These are phyloP conservation scores for Cordyceps militaris DNA, from an alignment of 2,329 filamentous ascomycete species.

Conservation along the genomic window DNA sequence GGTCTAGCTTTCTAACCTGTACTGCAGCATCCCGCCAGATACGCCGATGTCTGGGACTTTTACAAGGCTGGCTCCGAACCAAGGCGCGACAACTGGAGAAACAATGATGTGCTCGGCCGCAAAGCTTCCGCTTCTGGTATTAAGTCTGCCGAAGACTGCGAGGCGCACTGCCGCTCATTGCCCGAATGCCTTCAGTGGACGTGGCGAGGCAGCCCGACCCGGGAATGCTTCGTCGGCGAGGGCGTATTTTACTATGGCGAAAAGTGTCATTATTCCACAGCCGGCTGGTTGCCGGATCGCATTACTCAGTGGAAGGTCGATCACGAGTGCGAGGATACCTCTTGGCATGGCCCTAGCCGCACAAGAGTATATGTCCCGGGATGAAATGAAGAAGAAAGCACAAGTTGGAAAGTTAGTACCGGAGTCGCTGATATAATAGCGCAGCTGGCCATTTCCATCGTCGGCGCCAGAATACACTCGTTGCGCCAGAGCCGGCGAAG, in stretches of 20 bases:
- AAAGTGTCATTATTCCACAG: background rate
- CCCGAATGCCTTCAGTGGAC: conserved; percentile 6
- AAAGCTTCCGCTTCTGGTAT: background rate
- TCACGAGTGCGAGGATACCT: background rate
- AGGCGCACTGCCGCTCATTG: conserved; percentile 1
- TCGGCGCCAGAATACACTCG: too few relatives aligned
- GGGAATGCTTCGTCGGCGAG: conserved; percentile 5
- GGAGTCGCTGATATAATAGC: background rate
- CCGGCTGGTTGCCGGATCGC: conserved; percentile 6
- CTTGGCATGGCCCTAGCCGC: conserved; percentile 2
- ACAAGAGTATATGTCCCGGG: background rate
- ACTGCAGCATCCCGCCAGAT: conserved; percentile 16
- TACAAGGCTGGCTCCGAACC: conserved; percentile 1
- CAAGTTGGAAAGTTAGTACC: background rate
- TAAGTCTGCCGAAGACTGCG: conserved; percentile 1
- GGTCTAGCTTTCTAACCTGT: background rate
- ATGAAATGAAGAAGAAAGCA: background rate
- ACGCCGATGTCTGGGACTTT: conserved; percentile 12
- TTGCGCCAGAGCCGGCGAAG: too few relatives aligned
- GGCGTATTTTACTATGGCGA: conserved; percentile 7
- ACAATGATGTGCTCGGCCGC: conserved; percentile 7
- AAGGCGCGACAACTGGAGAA: conserved; percentile 12
- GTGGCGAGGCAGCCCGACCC: background rate
- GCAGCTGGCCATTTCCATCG: background rate
- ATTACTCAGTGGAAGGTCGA: background rate